Conservation (phyloP, 768 basidiomycete species). For the Fomitopsis serialis region DNA sequence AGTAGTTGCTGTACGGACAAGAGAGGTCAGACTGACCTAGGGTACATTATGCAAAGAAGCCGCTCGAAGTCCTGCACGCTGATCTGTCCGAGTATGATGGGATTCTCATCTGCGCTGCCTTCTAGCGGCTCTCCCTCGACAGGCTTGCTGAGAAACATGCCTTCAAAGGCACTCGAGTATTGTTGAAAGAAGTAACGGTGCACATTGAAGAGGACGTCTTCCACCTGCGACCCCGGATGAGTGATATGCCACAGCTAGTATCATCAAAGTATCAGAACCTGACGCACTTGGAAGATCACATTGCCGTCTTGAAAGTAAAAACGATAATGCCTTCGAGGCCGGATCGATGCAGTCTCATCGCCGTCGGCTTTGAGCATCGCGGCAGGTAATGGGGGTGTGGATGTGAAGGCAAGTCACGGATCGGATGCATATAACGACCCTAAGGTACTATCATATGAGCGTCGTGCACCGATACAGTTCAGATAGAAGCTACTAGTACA, state of each 20-base stretch:
- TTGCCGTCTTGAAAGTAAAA: background rate
- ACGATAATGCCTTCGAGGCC: background rate
- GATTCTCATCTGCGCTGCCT: conserved; percentile 14
- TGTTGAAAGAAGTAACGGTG: conserved; percentile 57
- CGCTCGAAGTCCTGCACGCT: conserved; percentile 45
- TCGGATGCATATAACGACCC: too few species aligned
- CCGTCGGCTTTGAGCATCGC: too few species aligned
- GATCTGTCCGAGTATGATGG: conserved; percentile 31
- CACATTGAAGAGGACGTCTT: conserved; percentile 48
- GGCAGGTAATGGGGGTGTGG: too few species aligned
- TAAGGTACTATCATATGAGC: too few species aligned
- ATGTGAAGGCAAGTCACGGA: too few species aligned
- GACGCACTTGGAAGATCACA: too few species aligned
- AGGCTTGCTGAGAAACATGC: conserved; percentile 16
- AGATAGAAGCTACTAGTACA: too few species aligned
- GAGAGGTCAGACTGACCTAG: conserved; percentile 32
- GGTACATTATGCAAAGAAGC: conserved; percentile 59
- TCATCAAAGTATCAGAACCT: too few species aligned
- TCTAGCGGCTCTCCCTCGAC: conserved; percentile 21
- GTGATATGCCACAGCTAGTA: too few species aligned
- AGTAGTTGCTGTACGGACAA: too few species aligned
- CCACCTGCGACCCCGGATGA: conserved; percentile 43
- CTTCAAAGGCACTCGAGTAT: conserved; percentile 37
- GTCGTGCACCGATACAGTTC: too few species aligned
- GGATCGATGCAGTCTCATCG: too few species aligned